These are phyloP conservation scores for Chrysanthemum lavandulifolium DNA, from an alignment of 129 eudicot species.

Conservation along the genomic window DNA sequence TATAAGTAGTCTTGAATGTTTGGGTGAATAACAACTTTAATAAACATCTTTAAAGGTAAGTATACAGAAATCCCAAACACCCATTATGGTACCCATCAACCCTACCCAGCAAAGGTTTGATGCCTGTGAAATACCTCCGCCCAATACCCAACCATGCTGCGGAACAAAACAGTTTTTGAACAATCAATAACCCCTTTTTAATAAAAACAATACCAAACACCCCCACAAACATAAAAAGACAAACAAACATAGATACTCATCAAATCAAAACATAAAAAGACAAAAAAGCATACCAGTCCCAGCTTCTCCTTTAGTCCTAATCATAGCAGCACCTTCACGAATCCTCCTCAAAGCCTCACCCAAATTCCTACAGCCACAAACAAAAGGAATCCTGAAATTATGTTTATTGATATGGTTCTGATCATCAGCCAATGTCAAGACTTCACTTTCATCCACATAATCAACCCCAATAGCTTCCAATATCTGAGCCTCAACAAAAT, in stretches of 20 bases:
- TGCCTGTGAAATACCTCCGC: too few relatives aligned
- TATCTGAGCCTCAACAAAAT: slow-evolving; percentile 51
- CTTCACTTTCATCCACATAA: slow-evolving; percentile 50
- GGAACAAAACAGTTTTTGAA: too few relatives aligned
- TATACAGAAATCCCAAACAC: too few relatives aligned
- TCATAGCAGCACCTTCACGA: slow-evolving; percentile 59
- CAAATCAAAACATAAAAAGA: neutral
- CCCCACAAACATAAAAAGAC: neutral
- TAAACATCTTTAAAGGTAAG: too few relatives aligned
- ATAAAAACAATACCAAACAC: too few relatives aligned
- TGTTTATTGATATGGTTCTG: slow-evolving; percentile 47
- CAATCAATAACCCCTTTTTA: too few relatives aligned
- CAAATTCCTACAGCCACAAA: slow-evolving; percentile 48
- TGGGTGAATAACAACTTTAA: too few relatives aligned
- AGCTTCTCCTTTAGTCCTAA: slow-evolving; percentile 51
- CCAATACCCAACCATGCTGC: too few relatives aligned
- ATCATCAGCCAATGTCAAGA: slow-evolving; percentile 46
- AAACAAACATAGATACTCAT: neutral
- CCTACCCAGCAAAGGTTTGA: too few relatives aligned
- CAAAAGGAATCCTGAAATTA: slow-evolving; percentile 42
- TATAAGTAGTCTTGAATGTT: too few relatives aligned
- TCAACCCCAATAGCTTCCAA: slow-evolving; percentile 47
- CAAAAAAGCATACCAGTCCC: slow-evolving; percentile 34
- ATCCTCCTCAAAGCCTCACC: slow-evolving; percentile 48
- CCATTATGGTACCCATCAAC: too few relatives aligned